These are phyloP conservation scores for Bacidia gigantensis DNA, from an alignment of 495 filamentous ascomycete species.

Conservation along the genomic window DNA sequence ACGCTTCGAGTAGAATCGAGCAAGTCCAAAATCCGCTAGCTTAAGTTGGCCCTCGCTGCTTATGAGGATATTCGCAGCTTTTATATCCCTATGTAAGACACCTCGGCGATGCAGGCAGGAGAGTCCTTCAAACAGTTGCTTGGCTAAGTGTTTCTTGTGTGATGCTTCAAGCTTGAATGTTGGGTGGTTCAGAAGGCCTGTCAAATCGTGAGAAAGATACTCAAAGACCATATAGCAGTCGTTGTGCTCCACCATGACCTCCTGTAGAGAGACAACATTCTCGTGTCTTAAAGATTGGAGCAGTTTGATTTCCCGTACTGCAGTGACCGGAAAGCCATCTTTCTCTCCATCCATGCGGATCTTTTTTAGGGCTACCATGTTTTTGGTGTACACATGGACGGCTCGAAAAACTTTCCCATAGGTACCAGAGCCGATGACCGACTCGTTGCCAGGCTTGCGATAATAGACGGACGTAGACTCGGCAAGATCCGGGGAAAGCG, in stretches of 20 bases:
- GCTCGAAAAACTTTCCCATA: conserved; percentile 98
- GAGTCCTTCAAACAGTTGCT: conserved; percentile 87
- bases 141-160: conserved; percentile 88
- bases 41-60: conserved; percentile 80
- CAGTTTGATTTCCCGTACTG: conserved; percentile 91
- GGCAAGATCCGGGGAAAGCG: conserved; percentile 54
- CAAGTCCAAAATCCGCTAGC: conserved; percentile 90
- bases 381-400: conserved; percentile 74
- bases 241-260: conserved; percentile 97
- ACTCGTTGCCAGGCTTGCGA: conserved; percentile 86
- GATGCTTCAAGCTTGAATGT: conserved; percentile 71
- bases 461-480: conserved; percentile 77
- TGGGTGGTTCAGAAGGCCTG: conserved; percentile 82
- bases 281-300: conserved; percentile 84
- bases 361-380: conserved; percentile 83
- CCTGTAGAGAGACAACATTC: conserved; percentile 76
- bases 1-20: conserved; percentile 91
- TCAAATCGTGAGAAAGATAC: conserved; percentile 90
- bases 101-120: conserved; percentile 89
- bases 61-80: conserved; percentile 88
- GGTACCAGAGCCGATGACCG: conserved; percentile 82
- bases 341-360: conserved; percentile 93
- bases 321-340: conserved; percentile 95
- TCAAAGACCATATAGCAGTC: conserved; percentile 99
- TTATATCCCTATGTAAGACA: conserved; percentile 90